Base-by-base conservation (phyloP, 192 early-diverging fungal genomes). In the Spizellomyces punctatus region DNA sequence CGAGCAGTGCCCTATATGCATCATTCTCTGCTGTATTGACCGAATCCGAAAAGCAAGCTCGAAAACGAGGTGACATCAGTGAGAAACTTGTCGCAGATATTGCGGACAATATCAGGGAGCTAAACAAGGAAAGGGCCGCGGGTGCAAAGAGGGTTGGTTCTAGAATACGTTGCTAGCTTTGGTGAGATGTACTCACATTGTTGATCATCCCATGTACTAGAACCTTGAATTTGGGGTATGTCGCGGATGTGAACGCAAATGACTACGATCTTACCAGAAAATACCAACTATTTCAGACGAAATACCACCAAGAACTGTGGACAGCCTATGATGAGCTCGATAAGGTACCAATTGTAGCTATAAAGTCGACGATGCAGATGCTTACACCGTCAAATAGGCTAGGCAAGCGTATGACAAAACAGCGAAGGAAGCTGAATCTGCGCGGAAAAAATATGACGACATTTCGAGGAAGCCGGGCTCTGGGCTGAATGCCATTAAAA, bases 261-360 rank as follows among this genome's bases (percentile, higher is more conserved):
- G 27, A 36, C 27, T 36, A 36, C 27, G 27, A 36, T 36, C 27
- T 36, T 0, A 36, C 27, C 27, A 36, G 27, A 3, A 36, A 36
- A 36, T 36, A 36, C 27, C 27, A 36, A 36, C 0, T 36, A 36
- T 36, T 19, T 0, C 45, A 69, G 66, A 76, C 52, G 10, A 79
- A 77, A 68, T 83, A 83, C 54, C 80, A 78, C 10, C 48, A 67
- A 48, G 84, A 86, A 46, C 63, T 86, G 9, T 67, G 67, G 57
- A 61, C 73, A 4, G 74, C 76, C 3, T 83, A 78, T 64, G 84
- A 83, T 10, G 81, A 83, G 27, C 76, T 83, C 7, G 81, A 86
- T 21, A 77, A 80, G 69, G 75, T 68, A 74, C 1, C 46, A 50
- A 8, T 7, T 56, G n/a, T 10, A 19, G 6, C n/a, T 9, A 19